phyloP scores from a whole-genome alignment of 345 rosid species.

The Rhizophora apiculata region DNA sequence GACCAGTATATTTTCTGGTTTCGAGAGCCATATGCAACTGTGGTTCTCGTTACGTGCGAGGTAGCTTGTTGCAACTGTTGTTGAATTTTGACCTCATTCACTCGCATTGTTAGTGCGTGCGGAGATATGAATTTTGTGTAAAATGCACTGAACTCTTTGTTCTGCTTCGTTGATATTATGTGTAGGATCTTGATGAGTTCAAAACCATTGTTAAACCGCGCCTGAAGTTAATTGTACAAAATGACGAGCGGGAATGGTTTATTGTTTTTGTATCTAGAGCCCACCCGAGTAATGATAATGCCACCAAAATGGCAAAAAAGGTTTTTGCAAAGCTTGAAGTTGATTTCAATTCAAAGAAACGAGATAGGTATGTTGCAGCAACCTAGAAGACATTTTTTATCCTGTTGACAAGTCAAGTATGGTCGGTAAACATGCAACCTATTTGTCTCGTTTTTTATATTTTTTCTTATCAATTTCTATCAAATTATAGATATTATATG shows the following conservation, averaged over 20 bases:
- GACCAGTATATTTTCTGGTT: slow-evolving; percentile 86
- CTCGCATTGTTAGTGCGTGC: too few relatives aligned
- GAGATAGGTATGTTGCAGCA: slow-evolving; percentile 62
- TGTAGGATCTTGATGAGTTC: slow-evolving; percentile 94
- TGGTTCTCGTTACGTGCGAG: slow-evolving; percentile 96
- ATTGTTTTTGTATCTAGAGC: slow-evolving; percentile 92
- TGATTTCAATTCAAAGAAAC: slow-evolving; percentile 92
- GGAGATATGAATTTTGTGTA: too few relatives aligned
- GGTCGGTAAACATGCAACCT: background rate
- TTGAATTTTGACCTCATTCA: background rate
- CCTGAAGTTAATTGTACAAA: slow-evolving; percentile 79
- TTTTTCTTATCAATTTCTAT: background rate
- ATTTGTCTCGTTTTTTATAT: background rate
- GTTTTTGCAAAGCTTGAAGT: slow-evolving; percentile 90
- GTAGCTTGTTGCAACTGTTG: slow-evolving; percentile 31
- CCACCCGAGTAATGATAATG: slow-evolving; percentile 84
- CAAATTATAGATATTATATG: background rate
- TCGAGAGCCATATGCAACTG: slow-evolving; percentile 86
- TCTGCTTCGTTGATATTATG: background rate
- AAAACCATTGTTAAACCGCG: slow-evolving; percentile 93
- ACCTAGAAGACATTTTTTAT: background rate
- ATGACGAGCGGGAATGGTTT: slow-evolving; percentile 95
- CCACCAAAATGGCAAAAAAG: slow-evolving; percentile 79
- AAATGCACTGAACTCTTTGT: background rate
- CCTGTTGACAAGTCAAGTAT: background rate